Evolutionary conservation across 495 filamentous ascomycete species (phyloP).

Genomic region (Acidiella bohemica): DNA sequence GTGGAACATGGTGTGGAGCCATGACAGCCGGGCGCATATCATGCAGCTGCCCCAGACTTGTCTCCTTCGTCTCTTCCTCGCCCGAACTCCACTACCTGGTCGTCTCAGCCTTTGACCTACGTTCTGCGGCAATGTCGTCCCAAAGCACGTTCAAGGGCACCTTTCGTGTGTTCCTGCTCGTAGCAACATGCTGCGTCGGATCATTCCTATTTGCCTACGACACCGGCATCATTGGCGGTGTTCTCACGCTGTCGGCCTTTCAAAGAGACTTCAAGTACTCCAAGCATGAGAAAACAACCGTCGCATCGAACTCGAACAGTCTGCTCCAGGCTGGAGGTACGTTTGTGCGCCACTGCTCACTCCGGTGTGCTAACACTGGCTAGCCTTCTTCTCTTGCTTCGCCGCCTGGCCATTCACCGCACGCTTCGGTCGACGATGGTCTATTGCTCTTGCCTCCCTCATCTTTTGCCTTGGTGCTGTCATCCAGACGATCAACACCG

Average conservation of each 20-base stretch:
- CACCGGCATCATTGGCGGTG: conserved; percentile 17
- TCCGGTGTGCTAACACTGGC: too few species aligned
- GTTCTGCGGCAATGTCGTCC: not conserved
- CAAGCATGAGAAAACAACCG: conserved; percentile 9
- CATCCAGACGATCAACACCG: conserved; percentile 24
- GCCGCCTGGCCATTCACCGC: conserved; percentile 10
- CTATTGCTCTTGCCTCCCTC: conserved; percentile 6
- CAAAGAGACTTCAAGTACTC: conserved; percentile 14
- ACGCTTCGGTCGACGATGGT: conserved; percentile 10
- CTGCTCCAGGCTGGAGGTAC: conserved; percentile 13
- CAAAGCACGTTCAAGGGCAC: not conserved
- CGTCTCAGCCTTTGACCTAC: too few species aligned
- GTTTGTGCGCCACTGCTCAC: too few species aligned
- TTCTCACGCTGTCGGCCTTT: conserved; percentile 15
- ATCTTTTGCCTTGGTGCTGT: conserved; percentile 20
- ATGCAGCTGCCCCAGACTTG: too few species aligned
- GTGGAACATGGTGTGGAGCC: too few species aligned
- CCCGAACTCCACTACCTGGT: too few species aligned
- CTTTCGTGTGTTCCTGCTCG: too few species aligned
- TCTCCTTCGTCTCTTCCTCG: too few species aligned
- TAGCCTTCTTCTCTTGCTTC: conserved; percentile 12
- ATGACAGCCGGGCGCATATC: too few species aligned
- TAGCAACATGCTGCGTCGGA: too few species aligned
- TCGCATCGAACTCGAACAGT: conserved; percentile 10
- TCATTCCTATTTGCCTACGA: conserved; percentile 20